Evolutionary conservation across 148 eudicot genomes (phyloP).

Genomic region (Rhododendron mucronatum): DNA sequence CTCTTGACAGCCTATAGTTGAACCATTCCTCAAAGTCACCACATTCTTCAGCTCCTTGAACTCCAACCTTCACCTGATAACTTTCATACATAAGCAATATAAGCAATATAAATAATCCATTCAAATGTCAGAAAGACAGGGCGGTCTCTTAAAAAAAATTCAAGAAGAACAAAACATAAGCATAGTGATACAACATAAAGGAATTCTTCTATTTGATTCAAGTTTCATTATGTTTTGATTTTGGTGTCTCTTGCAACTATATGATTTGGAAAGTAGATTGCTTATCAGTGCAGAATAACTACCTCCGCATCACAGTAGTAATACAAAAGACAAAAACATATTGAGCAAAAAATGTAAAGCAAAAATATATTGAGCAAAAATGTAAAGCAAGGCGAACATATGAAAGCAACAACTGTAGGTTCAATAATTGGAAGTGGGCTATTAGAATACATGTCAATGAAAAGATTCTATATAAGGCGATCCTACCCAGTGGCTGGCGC

Average conservation of each 20-base stretch:
- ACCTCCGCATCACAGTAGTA: neutral
- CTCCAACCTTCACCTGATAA: slow-evolving; percentile 81
- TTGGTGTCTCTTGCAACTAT: neutral
- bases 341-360: neutral
- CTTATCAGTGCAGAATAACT: neutral
- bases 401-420: neutral
- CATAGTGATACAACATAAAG: neutral
- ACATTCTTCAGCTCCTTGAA: slow-evolving; percentile 86
- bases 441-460: neutral
- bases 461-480: neutral
- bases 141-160: neutral
- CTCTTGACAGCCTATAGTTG: slow-evolving; percentile 90
- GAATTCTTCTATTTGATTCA: neutral
- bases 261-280: neutral
- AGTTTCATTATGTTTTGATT: neutral
- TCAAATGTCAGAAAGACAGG: neutral
- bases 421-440: neutral
- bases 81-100: neutral
- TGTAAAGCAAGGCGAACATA: neutral
- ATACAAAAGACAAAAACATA: neutral
- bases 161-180: neutral
- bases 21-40: slow-evolving; percentile 98
- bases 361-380: neutral
- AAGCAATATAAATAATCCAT: neutral
- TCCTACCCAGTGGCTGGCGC: neutral